phyloP scores from a whole-genome alignment of 495 filamentous ascomycete genomes.

The Cenococcum geophilum region DNA sequence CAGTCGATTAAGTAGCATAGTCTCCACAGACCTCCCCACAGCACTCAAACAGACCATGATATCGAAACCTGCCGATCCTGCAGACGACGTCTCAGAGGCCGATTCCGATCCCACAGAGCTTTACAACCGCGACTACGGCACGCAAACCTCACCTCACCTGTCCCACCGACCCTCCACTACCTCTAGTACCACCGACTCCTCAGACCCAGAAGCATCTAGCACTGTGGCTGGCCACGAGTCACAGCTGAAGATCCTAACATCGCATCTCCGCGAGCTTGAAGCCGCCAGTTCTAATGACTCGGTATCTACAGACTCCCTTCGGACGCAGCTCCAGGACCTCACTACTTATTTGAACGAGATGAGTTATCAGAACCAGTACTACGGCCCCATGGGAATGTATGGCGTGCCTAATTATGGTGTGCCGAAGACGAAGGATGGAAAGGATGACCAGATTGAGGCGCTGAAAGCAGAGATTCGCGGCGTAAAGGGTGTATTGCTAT shows the following conservation, averaged over 20 bases:
- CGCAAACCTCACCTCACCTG: constrained; percentile 64
- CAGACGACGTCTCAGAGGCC: constrained; percentile 39
- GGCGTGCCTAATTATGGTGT: constrained; percentile 22
- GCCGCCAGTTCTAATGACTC: constrained; percentile 27
- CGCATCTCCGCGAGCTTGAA: constrained; percentile 50
- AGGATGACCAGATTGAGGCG: constrained; percentile 69
- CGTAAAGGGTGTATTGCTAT: constrained; percentile 89
- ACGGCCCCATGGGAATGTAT: constrained; percentile 31
- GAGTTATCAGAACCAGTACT: constrained; percentile 43
- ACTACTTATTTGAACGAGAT: constrained; percentile 50
- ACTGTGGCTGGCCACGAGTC: constrained; percentile 39
- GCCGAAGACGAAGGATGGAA: constrained; percentile 39
- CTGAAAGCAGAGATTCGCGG: constrained; percentile 80
- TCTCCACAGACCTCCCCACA: constrained; percentile 55
- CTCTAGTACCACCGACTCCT: constrained; percentile 16
- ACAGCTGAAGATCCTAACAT: constrained; percentile 45
- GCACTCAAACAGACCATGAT: constrained; percentile 27
- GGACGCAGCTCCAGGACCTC: constrained; percentile 41
- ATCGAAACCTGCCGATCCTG: constrained; percentile 13
- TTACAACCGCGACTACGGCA: constrained; percentile 83
- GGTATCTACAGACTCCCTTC: constrained; percentile 19
- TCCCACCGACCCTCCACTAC: constrained; percentile 36
- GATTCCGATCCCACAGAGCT: constrained; percentile 72
- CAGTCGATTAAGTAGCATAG: constrained; percentile 61
- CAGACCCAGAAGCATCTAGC: constrained; percentile 6